Evolutionary conservation across 305 asterid genomes (phyloP).

Genomic region (Stenogyne calaminthoides): DNA sequence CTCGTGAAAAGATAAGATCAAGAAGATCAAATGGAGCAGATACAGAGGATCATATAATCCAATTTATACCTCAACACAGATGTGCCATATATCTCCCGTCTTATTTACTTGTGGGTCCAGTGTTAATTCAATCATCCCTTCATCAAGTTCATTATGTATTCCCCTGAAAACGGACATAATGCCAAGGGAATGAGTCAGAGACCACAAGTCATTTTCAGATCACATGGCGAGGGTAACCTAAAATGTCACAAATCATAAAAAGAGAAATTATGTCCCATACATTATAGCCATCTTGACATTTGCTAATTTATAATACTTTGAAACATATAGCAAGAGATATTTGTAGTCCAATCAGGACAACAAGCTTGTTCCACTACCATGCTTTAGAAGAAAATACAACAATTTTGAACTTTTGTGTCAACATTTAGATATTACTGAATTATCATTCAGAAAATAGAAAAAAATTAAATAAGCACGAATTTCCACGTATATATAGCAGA

Average conservation of each 20-base stretch:
- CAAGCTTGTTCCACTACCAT: slow-evolving; percentile 11
- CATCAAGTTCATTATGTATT: slow-evolving; percentile 35
- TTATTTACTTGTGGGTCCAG: slow-evolving; percentile 76
- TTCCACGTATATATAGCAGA: slow-evolving; percentile 11
- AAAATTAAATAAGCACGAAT: slow-evolving; percentile 6
- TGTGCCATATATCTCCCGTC: slow-evolving; percentile 97
- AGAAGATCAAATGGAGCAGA: slow-evolving; percentile 19
- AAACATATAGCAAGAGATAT: not conserved
- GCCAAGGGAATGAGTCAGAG: slow-evolving; percentile 5
- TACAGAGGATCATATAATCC: not conserved
- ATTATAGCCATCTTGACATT: not conserved
- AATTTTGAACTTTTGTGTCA: not conserved
- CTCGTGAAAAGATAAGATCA: slow-evolving; percentile 20
- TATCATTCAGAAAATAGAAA: too few species aligned
- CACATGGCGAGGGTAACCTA: slow-evolving; percentile 9
- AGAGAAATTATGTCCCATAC: not conserved
- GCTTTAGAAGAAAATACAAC: not conserved
- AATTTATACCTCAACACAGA: slow-evolving; percentile 72
- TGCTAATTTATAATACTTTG: not conserved
- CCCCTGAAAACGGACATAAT: slow-evolving; percentile 42
- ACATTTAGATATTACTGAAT: slow-evolving; percentile 3
- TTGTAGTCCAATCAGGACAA: not conserved
- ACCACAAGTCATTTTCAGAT: slow-evolving; percentile 19
- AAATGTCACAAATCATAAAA: slow-evolving; percentile 18
- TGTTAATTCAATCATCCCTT: slow-evolving; percentile 64